Evolutionary conservation across 2,329 filamentous ascomycete species (phyloP).

Genomic region (Thelonectria olida): DNA sequence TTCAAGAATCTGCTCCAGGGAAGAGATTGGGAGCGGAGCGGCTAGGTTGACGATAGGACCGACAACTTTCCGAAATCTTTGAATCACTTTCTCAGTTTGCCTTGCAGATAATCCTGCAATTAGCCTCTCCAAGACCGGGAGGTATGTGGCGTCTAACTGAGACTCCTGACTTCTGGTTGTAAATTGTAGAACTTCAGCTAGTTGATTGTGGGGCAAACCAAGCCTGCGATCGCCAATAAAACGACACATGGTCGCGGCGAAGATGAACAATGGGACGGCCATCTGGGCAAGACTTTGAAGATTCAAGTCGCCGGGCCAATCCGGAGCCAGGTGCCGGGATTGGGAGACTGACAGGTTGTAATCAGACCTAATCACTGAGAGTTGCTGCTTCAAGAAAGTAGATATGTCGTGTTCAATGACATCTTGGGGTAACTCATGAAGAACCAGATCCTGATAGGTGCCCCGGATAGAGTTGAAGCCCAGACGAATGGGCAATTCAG

Average conservation of each 20-base stretch:
- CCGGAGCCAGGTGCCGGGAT: neutral
- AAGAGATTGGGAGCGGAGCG: slow-evolving; percentile 22
- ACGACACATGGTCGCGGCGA: slow-evolving; percentile 45
- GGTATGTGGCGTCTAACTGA: slow-evolving; percentile 29
- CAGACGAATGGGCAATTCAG: slow-evolving; percentile 48
- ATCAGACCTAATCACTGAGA: slow-evolving; percentile 40
- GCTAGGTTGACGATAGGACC: neutral
- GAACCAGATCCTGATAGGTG: slow-evolving; percentile 36
- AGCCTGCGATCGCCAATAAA: slow-evolving; percentile 37
- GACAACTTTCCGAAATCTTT: neutral
- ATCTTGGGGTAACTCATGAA: slow-evolving; percentile 46
- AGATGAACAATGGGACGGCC: slow-evolving; percentile 48
- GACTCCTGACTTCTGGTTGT: slow-evolving; percentile 12
- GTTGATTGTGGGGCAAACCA: slow-evolving; percentile 33
- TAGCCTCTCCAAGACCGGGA: slow-evolving; percentile 25
- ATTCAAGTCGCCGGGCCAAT: slow-evolving; percentile 18
- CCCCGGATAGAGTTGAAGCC: slow-evolving; percentile 43
- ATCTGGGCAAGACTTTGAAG: slow-evolving; percentile 32
- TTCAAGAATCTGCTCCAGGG: slow-evolving; percentile 36
- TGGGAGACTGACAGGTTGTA: slow-evolving; percentile 28
- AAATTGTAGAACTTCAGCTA: slow-evolving; percentile 35
- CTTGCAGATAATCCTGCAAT: neutral
- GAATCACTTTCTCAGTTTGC: neutral
- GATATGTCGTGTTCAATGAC: slow-evolving; percentile 49
- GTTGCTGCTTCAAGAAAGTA: slow-evolving; percentile 43